Evolutionary conservation across 2,329 filamentous ascomycete species (phyloP).

Genomic region (Ophiostoma sp.): DNA sequence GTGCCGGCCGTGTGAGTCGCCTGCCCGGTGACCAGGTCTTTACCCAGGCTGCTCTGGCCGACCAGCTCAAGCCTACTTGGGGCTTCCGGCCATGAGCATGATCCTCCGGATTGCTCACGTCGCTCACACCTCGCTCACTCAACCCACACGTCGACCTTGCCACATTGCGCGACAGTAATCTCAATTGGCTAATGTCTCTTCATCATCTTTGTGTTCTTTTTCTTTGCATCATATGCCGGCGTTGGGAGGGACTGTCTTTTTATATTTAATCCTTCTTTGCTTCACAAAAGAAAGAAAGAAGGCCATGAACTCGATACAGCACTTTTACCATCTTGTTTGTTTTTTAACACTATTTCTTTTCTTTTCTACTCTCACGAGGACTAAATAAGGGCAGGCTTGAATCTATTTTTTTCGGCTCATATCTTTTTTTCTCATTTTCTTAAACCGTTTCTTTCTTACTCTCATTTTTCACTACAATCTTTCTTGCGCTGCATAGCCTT

Average conservation of each 20-base stretch:
- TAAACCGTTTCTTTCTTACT: background rate
- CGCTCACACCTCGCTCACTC: background rate
- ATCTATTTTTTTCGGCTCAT: slow-evolving; percentile 8
- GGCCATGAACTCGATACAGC: slow-evolving; percentile 15
- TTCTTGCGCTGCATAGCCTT: slow-evolving; percentile 11
- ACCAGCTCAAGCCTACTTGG: slow-evolving; percentile 62
- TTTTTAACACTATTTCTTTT: slow-evolving; percentile 6
- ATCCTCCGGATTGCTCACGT: background rate
- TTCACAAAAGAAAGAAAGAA: background rate
- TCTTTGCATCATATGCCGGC: slow-evolving; percentile 19
- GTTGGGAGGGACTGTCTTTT: slow-evolving; percentile 3
- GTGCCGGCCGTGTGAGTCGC: slow-evolving; percentile 83
- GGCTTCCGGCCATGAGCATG: slow-evolving; percentile 47
- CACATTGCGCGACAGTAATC: background rate
- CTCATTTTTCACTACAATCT: background rate
- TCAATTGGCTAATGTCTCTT: background rate
- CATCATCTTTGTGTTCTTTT: background rate
- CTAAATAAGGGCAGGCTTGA: background rate
- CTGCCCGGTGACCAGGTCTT: slow-evolving; percentile 81
- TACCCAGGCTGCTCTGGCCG: slow-evolving; percentile 65
- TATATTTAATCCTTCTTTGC: background rate
- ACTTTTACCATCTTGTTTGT: slow-evolving; percentile 11
- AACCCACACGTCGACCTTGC: slow-evolving; percentile 1
- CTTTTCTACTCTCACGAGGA: slow-evolving; percentile 2
- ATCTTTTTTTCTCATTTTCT: background rate